Evolutionary conservation across 1,284 basidiomycete genomes (phyloP), one percentile per base, ranked within the genome.

Genomic region (Cutaneotrichosporon sp.): DNA sequence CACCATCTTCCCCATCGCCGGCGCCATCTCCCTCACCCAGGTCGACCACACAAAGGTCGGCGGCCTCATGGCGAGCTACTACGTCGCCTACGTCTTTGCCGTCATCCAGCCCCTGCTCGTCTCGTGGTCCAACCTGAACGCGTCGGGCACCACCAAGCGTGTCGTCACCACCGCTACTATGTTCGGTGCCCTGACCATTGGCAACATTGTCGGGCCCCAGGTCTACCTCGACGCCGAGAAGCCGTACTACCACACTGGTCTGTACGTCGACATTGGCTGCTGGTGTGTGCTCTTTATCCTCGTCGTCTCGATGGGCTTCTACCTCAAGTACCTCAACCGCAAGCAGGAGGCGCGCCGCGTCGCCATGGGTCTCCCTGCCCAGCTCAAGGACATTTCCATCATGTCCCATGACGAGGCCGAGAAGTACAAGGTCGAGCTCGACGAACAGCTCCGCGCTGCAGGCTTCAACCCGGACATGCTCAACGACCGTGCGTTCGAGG

Each of bases 131-230:
- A 70, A 70, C 57, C 52, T 70, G 18, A 71, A 71, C 59, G 67
- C 68, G 9, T 68, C 66, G 10, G 70, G 70, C 33, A 67, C 66
- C 13, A 73, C 70, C 51, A 73, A 73, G 55, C 67, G 66, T 52
- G 66, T 70, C 26, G 58, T 67, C 33, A 73, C 66, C 21, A 69
- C 68, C 18, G 65, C 66, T 15, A 65, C 49, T 41, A 57, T 56
- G 54, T 60, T 67, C 45, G 66, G 48, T 17, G 64, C 62, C 21
- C 58, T 65, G 9, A 66, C 63, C 17, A 46, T 65, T 45, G 65
- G 65, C 34, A 46, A 49, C 45, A 55, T 66, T 41, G 56, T 70
- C 49, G 70, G 70, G 8, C 70, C 70, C 12, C 69, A 70, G 48
- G 68, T 70, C 45, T 72, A 70, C 61, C 61, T 69, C 13, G 30